Evolutionary conservation across 2,329 filamentous ascomycete species (phyloP).

Genomic region (Verticillium tricorpus): DNA sequence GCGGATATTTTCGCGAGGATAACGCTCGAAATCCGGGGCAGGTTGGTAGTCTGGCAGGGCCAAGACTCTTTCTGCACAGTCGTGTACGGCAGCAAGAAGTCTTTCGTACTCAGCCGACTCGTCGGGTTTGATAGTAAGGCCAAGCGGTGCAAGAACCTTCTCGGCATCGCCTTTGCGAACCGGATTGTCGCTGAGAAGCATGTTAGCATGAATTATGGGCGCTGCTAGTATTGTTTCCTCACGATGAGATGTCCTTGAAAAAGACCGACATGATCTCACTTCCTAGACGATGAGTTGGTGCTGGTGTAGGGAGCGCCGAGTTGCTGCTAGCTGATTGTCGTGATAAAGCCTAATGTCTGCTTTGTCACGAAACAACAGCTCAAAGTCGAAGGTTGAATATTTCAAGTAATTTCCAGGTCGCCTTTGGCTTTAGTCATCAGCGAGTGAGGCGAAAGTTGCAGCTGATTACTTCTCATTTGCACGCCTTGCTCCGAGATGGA

Average conservation of each 20-base stretch:
- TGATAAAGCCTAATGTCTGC: background rate
- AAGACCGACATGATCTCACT: constrained; percentile 28
- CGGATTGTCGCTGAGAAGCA: constrained; percentile 29
- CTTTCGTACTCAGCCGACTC: constrained; percentile 40
- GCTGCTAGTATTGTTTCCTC: constrained; percentile 4
- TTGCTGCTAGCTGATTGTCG: background rate
- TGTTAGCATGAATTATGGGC: background rate
- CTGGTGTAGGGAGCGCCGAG: too few relatives aligned
- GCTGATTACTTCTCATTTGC: background rate
- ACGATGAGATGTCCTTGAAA: constrained; percentile 32
- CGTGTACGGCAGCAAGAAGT: constrained; percentile 45
- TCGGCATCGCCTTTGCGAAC: constrained; percentile 34
- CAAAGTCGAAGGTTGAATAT: background rate
- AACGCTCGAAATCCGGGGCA: constrained; percentile 31
- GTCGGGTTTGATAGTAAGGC: constrained; percentile 27
- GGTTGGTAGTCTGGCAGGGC: constrained; percentile 43
- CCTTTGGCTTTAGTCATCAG: background rate
- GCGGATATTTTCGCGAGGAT: constrained; percentile 39
- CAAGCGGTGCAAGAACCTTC: constrained; percentile 27
- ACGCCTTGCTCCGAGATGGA: background rate
- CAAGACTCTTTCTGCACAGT: constrained; percentile 40
- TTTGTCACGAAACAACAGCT: background rate
- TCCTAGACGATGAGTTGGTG: background rate
- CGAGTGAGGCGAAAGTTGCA: background rate
- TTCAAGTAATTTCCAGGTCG: background rate